Evolutionary conservation across 495 filamentous ascomycete species (phyloP).

Genomic region (Saxophila tyrrhenica): DNA sequence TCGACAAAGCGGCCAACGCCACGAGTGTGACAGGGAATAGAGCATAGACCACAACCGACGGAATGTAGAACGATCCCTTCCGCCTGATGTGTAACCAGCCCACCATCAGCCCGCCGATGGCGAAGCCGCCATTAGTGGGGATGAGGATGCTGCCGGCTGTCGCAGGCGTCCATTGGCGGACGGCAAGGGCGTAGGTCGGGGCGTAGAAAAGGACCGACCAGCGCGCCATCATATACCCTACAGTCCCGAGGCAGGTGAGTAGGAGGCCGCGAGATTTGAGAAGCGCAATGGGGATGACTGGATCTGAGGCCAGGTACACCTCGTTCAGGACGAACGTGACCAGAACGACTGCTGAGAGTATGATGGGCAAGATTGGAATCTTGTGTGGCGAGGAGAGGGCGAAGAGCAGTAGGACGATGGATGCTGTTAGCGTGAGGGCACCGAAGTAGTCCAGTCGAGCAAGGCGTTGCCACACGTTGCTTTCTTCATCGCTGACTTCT

Average conservation of each 20-base stretch:
- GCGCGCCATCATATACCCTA: conserved; percentile 62
- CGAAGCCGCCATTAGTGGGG: conserved; percentile 67
- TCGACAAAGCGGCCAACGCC: conserved; percentile 40
- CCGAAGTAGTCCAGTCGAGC: conserved; percentile 59
- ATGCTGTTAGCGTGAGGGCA: conserved; percentile 44
- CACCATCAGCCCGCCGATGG: conserved; percentile 53
- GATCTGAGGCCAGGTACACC: conserved; percentile 42
- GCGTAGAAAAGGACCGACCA: conserved; percentile 70
- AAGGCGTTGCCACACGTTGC: conserved; percentile 32
- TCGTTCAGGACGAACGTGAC: conserved; percentile 51
- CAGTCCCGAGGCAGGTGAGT: conserved; percentile 54
- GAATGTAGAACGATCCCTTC: conserved; percentile 51
- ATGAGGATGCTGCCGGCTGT: conserved; percentile 59
- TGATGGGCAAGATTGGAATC: conserved; percentile 46
- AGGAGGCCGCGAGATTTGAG: conserved; percentile 52
- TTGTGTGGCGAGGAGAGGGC: conserved; percentile 46
- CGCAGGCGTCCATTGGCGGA: conserved; percentile 52
- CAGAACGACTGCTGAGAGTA: conserved; percentile 43
- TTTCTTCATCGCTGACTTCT: not conserved
- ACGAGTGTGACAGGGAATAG: conserved; percentile 44
- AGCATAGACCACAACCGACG: conserved; percentile 42
- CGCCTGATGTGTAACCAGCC: conserved; percentile 61
- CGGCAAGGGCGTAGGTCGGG: conserved; percentile 61
- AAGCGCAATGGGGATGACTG: conserved; percentile 58
- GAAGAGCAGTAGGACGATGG: conserved; percentile 52